These are phyloP conservation scores for Helianthus annuus DNA, from an alignment of 129 eudicot genomes.

Conservation along the genomic window HanXRQr2.0-SUNRISE NC_035437.2:37954730-37955229, in stretches of 20 bases:
- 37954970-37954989: constrained; percentile 67
- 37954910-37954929: constrained; percentile 74
- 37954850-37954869: constrained; percentile 82
- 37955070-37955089: too few relatives aligned
- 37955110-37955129: constrained; percentile 37
- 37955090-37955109: too few relatives aligned
- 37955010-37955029: constrained; percentile 51
- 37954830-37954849: constrained; percentile 94
- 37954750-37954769: too few relatives aligned
- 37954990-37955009: constrained; percentile 61
- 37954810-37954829: constrained; percentile 52
- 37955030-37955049: neutral
- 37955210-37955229: constrained; percentile 1
- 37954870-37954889: constrained; percentile 79
- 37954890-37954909: constrained; percentile 71
- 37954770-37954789: too few relatives aligned
- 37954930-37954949: constrained; percentile 71
- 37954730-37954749: too few relatives aligned
- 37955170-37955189: constrained; percentile 47
- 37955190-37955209: constrained; percentile 13
- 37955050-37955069: neutral
- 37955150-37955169: neutral
- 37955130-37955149: constrained; percentile 17
- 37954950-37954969: constrained; percentile 89
- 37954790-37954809: too few relatives aligned